Conservation (phyloP, 345 rosid genomes). For the Viola odorata region DNA sequence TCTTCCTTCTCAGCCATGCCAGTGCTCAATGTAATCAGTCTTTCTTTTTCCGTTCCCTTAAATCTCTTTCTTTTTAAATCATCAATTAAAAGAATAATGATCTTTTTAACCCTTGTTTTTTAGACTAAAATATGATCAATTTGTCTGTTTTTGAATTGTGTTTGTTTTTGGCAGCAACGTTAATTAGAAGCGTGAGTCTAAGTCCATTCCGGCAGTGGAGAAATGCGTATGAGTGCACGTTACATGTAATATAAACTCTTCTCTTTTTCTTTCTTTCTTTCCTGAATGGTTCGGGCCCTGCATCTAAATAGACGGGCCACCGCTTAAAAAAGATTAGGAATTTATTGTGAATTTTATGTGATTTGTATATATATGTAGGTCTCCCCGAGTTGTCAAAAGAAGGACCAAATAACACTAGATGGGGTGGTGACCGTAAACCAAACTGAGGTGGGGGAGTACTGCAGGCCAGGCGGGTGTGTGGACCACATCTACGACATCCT, state of each 20-base stretch:
- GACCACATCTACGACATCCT: conserved; percentile 13
- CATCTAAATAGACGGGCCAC: too few species aligned
- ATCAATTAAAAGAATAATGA: too few species aligned
- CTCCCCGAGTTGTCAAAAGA: conserved; percentile 8
- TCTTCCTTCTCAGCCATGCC: neutral
- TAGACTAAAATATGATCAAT: too few species aligned
- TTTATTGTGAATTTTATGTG: neutral
- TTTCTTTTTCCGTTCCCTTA: neutral
- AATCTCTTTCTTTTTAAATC: neutral
- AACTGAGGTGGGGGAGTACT: conserved; percentile 16
- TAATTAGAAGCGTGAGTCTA: conserved; percentile 14
- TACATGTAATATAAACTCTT: conserved; percentile 6
- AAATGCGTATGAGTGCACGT: conserved; percentile 32
- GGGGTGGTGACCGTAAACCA: conserved; percentile 21
- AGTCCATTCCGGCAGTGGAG: conserved; percentile 37
- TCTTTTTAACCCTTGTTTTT: too few species aligned
- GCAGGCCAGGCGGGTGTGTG: conserved; percentile 20
- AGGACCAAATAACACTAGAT: conserved; percentile 10
- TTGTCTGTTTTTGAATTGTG: neutral
- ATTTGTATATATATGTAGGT: neutral
- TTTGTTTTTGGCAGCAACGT: too few species aligned
- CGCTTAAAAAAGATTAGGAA: neutral
- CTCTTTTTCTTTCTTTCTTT: neutral
- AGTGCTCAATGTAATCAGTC: neutral
- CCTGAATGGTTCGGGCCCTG: neutral